A percentile compares a stretch with the other conserved stretches of the same genome.
phyloP scores from a whole-genome alignment of 768 basidiomycete species.

The Auriscalpium orientale region DNA sequence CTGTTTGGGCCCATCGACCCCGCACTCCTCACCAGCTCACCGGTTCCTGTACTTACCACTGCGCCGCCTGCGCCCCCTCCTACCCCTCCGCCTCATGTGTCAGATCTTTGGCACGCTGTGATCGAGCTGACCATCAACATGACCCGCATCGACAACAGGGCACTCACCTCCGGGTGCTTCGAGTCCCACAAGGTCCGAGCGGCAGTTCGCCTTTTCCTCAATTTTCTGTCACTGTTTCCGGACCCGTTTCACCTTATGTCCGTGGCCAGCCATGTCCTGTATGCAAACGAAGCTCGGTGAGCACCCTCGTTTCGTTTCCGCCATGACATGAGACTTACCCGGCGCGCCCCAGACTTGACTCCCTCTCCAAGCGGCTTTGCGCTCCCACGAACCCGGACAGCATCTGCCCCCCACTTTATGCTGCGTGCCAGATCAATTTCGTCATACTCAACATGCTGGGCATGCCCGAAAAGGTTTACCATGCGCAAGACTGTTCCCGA shows the following conservation, averaged over 20 bases:
- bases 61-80: no score
- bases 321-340: background rate
- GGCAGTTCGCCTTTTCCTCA: background rate
- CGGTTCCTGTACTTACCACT: no score
- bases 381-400: background rate
- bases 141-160: background rate
- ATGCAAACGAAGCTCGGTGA: background rate
- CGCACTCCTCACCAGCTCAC: no score
- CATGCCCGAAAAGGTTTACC: background rate
- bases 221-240: background rate
- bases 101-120: background rate
- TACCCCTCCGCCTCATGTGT: no score
- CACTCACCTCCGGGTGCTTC: background rate
- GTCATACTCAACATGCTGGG: background rate
- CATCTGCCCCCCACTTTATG: background rate
- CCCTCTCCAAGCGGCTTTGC: no score
- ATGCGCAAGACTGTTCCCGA: background rate
- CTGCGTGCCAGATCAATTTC: background rate
- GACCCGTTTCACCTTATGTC: background rate
- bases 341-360: no score
- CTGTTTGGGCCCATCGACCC: no score
- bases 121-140: background rate
- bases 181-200: background rate
- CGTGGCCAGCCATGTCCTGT: background rate
- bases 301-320: background rate